Evolutionary conservation across 1,284 basidiomycete genomes (phyloP), one percentile per base, ranked within the genome.

Genomic region (Erythrobasidium hasegawianum): DNA sequence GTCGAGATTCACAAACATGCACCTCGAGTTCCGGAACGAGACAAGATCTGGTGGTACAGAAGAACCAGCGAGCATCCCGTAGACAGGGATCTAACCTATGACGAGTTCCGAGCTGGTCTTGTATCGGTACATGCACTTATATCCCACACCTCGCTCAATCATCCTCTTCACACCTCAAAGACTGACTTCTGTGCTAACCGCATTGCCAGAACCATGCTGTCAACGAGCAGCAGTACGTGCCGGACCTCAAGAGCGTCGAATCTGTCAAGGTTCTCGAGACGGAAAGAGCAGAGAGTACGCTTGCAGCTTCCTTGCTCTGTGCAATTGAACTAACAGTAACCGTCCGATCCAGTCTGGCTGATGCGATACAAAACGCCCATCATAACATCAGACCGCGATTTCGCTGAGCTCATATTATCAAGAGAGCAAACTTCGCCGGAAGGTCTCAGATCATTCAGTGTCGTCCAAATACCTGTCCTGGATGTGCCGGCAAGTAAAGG

Each of bases 171-270:
- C n/a, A n/a, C n/a, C n/a, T n/a, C n/a, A n/a, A n/a, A n/a, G n/a
- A n/a, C n/a, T n/a, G n/a, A n/a, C n/a, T n/a, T n/a, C n/a, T n/a
- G n/a, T n/a, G n/a, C n/a, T n/a, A n/a, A n/a, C n/a, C n/a, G n/a
- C n/a, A n/a, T n/a, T n/a, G n/a, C n/a, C 18, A 59, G 62, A 55
- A 65, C 29, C 62, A 65, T 39, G 50, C 62, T 14, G 22, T 24
- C 18, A 65, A 65, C 38, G 62, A 65, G 41, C 55, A 65, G 29
- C 26, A 65, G 33, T 65, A 65, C n/a, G 55, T 65, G 4, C 62
- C 62, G 9, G 62, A 65, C 38, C 33, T 65, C n/a, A 57, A 58
- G 18, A 26, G 50, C 49, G 43, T 40, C 26, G 55, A 45, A 26
- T 33, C 49, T 22, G 16, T 65, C 18, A 65, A 65, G 33, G 26